Evolutionary conservation across 228 moss, liverwort and hornwort genomes (phyloP), one percentile per base, ranked within the genome.

Genomic region (Sphagnum magellanicum): DNA sequence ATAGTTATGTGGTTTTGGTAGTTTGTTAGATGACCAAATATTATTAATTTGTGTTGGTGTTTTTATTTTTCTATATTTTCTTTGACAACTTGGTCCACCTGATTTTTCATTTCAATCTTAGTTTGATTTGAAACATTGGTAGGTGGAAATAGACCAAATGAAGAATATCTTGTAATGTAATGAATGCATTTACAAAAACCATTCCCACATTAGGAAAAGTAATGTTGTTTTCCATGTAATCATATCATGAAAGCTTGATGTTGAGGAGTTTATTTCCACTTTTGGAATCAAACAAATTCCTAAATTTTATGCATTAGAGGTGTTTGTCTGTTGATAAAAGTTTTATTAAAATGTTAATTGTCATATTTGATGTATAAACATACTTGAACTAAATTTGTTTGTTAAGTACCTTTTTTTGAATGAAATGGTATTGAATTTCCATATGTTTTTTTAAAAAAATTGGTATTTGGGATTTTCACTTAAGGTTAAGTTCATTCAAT

Each of bases 361-460:
- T 62, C 62, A 62, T 62, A 6, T 13, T 16, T 62, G 15, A 2
- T 16, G 62, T 62, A 62, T 0, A 13, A 14, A 62, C 17, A 16
- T 62, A 62, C 62, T 62, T 6, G 17, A 73, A 52, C 0, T 68
- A 0, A 17, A 68, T 52, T 53, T 68, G 51, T 55, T 55, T 55
- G 8, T 52, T 1, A 12, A 64, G 32, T 50, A 6, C 6, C 1
- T 51, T 32, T 48, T 48, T 32, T 6, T 14, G 0, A 49, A 4
- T 66, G 49, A 65, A 73, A 1, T 67, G 68, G 51, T 63, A 52
- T 7, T 62, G 0, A 10, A 68, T 68, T 48, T 50, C 63, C 4
- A 74, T 51, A 50, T 74, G 68, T 12, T 74, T 74, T 6, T 16
- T 6, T 13, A 16, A 62, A 6, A n/a, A n/a, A n/a, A n/a, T n/a